Base-by-base conservation (phyloP, 2,329 filamentous ascomycete species). In the Pseudonectria buxi region DNA sequence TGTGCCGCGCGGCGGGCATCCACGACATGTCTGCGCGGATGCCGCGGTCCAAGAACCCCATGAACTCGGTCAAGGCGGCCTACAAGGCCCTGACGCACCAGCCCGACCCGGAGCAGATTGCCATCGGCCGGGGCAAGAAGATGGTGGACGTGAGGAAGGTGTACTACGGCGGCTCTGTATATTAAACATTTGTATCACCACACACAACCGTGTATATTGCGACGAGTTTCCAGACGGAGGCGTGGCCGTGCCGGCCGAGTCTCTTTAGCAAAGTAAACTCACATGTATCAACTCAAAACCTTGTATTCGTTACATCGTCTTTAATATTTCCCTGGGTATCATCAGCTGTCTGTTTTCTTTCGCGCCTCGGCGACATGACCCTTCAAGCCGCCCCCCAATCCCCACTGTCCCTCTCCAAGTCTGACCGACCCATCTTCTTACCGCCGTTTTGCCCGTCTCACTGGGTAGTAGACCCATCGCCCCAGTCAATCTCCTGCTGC, bases 1-100 rank as follows among this genome's bases (percentile, higher is more conserved):
- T 98, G 71, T 89, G 86, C 57, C 83, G 87, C 45, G 81, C 81
- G 32, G 84, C 80, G 27, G 92, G 92, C 46, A 87, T 98, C 54
- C 73, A 82, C 45, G 92, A 98, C 60, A 76, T 98, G 24, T 76
- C 88, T 12, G 89, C 86, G 32, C 76, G 76, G 48, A 89, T 94
- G 44, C 81, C 82, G 26, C 83, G 90, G 30, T 86, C 86, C 44
- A 78, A 89, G 54, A 96, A 95, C 71, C 87, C 88, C 50, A 95
- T 96, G 88, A 98, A 98, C 70, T 86, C 89, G 13, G 84, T 95
- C 65, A 95, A 95, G 69, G 92, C 92, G 11, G 76, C 87, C 27
- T 86, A 85, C 63, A 63, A 90, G 61, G 90, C 89, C 5, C 70
- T 98, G 44, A 76, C 78, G 61, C 83, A 72, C 67, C 92, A 98